A percentile compares a stretch with the other conserved stretches of the same genome.
phyloP scores from a whole-genome alignment of 108 stramenopile species.

The Nitzschia putrida region DNA sequence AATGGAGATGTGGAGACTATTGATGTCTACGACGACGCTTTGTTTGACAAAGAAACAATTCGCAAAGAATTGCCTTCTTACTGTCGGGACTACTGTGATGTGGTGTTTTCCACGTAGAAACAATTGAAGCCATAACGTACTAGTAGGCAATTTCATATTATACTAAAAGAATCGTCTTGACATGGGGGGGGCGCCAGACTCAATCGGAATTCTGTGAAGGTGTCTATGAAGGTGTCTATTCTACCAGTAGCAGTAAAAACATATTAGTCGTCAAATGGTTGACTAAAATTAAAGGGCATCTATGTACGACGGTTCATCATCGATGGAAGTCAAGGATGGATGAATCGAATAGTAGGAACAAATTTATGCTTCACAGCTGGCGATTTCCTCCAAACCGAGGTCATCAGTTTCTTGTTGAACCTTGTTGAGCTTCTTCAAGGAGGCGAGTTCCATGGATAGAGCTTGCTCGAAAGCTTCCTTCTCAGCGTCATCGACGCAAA shows the following conservation, averaged over 20 bases:
- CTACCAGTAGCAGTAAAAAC: too few relatives aligned
- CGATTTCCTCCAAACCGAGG: not conserved
- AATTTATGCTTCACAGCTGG: not conserved
- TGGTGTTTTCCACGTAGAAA: not conserved
- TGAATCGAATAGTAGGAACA: not conserved
- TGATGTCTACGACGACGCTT: constrained; percentile 45
- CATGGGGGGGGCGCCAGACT: not conserved
- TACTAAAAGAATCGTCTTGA: not conserved
- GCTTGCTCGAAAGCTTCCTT: constrained; percentile 2
- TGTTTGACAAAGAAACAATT: constrained; percentile 55
- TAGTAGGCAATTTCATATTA: not conserved
- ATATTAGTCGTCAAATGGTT: not conserved
- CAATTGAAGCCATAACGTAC: not conserved
- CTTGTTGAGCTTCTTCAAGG: constrained; percentile 5
- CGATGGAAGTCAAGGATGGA: not conserved
- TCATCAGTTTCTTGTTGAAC: not conserved
- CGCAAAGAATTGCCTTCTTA: constrained; percentile 54
- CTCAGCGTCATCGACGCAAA: not conserved
- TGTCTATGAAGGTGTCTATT: too few relatives aligned
- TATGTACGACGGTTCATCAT: too few relatives aligned
- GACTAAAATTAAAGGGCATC: not conserved
- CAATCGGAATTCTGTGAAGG: not conserved
- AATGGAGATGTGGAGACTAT: constrained; percentile 63
- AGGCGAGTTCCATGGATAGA: not conserved
- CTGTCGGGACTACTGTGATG: constrained; percentile 56